A percentile compares a stretch with the other conserved stretches of the same genome.
Conservation (phyloP, 2,329 filamentous ascomycete species). For the Aspergillus ruber region DNA sequence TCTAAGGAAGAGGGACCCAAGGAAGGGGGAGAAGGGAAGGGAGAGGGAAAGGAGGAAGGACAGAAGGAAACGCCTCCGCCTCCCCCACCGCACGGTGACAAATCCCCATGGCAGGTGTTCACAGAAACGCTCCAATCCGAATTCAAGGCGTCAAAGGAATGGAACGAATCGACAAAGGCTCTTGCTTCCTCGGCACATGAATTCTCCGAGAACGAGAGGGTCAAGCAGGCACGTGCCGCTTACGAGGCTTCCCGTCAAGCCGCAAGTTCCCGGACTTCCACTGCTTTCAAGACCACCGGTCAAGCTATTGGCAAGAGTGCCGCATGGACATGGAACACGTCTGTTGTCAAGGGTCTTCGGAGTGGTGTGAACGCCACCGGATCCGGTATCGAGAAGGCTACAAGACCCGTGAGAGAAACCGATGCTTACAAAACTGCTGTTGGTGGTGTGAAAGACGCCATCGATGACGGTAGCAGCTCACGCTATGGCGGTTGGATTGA, state of each 20-base stretch:
- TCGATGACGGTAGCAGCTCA: slow-evolving; percentile 94
- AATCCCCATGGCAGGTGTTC: slow-evolving; percentile 98
- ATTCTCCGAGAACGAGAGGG: slow-evolving; percentile 86
- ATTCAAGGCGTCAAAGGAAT: slow-evolving; percentile 96
- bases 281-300: slow-evolving; percentile 78
- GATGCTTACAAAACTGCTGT: slow-evolving; percentile 73
- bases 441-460: slow-evolving; percentile 78
- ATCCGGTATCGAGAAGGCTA: slow-evolving; percentile 86
- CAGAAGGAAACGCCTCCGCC: slow-evolving; percentile 56
- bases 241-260: slow-evolving; percentile 82
- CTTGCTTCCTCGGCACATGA: slow-evolving; percentile 82
- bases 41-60: slow-evolving; percentile 38
- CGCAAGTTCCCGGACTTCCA: slow-evolving; percentile 69
- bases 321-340: slow-evolving; percentile 94
- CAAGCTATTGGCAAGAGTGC: slow-evolving; percentile 84
- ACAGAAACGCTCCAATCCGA: slow-evolving; percentile 90
- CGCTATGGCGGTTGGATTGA: slow-evolving; percentile 95
- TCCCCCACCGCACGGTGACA: slow-evolving; percentile 94
- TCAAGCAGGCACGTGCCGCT: slow-evolving; percentile 76
- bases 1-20: slow-evolving; percentile 9
- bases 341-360: slow-evolving; percentile 83
- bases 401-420: slow-evolving; percentile 85
- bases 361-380: slow-evolving; percentile 81
- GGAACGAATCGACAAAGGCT: slow-evolving; percentile 98
- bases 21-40: slow-evolving; percentile 5